Conservation (phyloP, 768 basidiomycete genomes). For the Termitomyces sp. region DNA sequence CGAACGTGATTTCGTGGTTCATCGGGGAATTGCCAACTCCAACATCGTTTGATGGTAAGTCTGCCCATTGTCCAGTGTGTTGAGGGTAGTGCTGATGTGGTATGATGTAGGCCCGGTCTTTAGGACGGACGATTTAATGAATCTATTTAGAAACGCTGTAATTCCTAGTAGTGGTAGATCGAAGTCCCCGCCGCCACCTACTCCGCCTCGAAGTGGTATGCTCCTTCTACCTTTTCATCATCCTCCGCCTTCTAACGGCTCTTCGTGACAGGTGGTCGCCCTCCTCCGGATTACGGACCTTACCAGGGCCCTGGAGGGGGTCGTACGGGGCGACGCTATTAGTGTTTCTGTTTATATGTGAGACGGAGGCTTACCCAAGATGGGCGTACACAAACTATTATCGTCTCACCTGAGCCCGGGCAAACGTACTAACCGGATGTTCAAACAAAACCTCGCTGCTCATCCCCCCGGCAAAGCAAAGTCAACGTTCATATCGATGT, state of each 20-base stretch:
- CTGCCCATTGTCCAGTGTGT: not conserved
- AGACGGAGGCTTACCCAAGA: not conserved
- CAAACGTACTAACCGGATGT: not conserved
- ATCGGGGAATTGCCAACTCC: constrained; percentile 9
- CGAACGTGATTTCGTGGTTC: constrained; percentile 13
- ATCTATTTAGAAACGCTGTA: constrained; percentile 74
- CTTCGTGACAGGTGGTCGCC: constrained; percentile 49
- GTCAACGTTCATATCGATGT: not conserved
- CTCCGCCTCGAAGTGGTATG: constrained; percentile 48
- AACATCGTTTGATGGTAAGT: not conserved
- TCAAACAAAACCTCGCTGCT: not conserved
- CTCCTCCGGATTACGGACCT: constrained; percentile 84
- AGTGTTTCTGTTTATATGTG: not conserved
- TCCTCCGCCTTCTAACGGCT: not conserved
- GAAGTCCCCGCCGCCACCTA: constrained; percentile 56
- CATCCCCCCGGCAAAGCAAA: not conserved
- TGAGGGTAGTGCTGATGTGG: not conserved
- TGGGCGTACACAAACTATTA: not conserved
- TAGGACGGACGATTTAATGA: constrained; percentile 87
- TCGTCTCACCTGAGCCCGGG: not conserved
- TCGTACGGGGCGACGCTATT: constrained; percentile 23
- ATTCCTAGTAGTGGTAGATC: constrained; percentile 62
- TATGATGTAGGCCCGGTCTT: constrained; percentile 73
- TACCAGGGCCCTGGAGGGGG: constrained; percentile 67
- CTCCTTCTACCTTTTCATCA: constrained; percentile 1